These are phyloP conservation scores for Punica granatum DNA, from an alignment of 345 rosid genomes.

Conservation along the genomic window DNA sequence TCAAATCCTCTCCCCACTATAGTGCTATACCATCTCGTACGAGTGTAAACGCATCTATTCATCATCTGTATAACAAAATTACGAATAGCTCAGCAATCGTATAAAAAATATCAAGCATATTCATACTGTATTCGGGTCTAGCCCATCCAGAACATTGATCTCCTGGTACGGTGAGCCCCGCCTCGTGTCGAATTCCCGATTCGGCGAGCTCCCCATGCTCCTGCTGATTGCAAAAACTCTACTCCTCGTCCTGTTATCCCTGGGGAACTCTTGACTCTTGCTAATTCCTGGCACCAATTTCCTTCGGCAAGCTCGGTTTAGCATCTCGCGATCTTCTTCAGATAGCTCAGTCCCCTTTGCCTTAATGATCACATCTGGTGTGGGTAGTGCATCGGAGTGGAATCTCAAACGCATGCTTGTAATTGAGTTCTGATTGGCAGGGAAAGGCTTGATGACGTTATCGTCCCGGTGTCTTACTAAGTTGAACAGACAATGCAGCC, in stretches of 20 bases:
- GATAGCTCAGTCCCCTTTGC: conserved; percentile 34
- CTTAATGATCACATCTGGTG: conserved; percentile 18
- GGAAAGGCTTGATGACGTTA: conserved; percentile 24
- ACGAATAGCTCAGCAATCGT: neutral
- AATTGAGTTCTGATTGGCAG: conserved; percentile 26
- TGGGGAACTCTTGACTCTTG: conserved; percentile 68
- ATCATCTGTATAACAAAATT: neutral
- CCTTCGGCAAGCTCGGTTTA: conserved; percentile 39
- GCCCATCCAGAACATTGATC: conserved; percentile 40
- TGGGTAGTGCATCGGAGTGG: conserved; percentile 30
- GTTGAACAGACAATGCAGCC: conserved; percentile 70
- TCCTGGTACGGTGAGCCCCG: conserved; percentile 15
- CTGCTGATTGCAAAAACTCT: conserved; percentile 39
- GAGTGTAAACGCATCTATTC: neutral
- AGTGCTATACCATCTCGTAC: neutral
- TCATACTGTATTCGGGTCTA: conserved; percentile 19
- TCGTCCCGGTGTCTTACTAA: conserved; percentile 37
- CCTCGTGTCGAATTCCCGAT: conserved; percentile 11
- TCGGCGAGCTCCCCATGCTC: conserved; percentile 70
- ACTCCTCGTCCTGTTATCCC: conserved; percentile 23
- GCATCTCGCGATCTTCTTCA: conserved; percentile 49
- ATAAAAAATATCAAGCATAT: conserved; percentile 1
- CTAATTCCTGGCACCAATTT: conserved; percentile 51
- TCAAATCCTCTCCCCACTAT: neutral
- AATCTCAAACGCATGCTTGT: conserved; percentile 13